These are phyloP conservation scores for Lepidium sativum DNA, from an alignment of 345 rosid species.

Conservation along the genomic window DNA sequence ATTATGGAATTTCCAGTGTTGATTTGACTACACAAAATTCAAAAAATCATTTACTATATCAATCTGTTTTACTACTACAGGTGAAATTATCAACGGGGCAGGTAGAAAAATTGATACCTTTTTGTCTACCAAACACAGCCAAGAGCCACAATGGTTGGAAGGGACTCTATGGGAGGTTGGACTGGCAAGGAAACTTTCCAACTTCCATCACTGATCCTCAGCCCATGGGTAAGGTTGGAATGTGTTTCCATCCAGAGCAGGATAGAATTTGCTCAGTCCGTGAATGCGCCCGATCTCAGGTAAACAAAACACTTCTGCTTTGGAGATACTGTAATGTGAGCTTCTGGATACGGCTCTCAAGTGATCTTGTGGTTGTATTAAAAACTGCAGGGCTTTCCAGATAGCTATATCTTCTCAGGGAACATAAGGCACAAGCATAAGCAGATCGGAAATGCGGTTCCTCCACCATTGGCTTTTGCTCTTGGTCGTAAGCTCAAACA, in stretches of 20 bases:
- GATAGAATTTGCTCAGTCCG: constrained; percentile 80
- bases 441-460: constrained; percentile 94
- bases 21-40: background rate
- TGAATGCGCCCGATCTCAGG: constrained; percentile 88
- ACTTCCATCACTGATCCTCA: constrained; percentile 85
- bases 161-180: constrained; percentile 80
- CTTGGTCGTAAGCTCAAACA: constrained; percentile 79
- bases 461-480: constrained; percentile 80
- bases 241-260: constrained; percentile 92
- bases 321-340: background rate
- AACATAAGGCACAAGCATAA: constrained; percentile 54
- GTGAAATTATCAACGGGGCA: constrained; percentile 58
- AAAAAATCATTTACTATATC: background rate
- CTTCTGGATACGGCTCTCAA: background rate
- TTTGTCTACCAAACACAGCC: constrained; percentile 77
- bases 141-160: constrained; percentile 79
- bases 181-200: constrained; percentile 93
- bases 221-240: constrained; percentile 94
- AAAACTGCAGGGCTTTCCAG: constrained; percentile 73
- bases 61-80: constrained; percentile 25
- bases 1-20: background rate
- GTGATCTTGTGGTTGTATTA: background rate
- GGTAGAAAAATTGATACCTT: constrained; percentile 58
- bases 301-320: constrained; percentile 6
- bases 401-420: constrained; percentile 55